Conservation (phyloP, 768 basidiomycete species). For the Harrya chromipes region DNA sequence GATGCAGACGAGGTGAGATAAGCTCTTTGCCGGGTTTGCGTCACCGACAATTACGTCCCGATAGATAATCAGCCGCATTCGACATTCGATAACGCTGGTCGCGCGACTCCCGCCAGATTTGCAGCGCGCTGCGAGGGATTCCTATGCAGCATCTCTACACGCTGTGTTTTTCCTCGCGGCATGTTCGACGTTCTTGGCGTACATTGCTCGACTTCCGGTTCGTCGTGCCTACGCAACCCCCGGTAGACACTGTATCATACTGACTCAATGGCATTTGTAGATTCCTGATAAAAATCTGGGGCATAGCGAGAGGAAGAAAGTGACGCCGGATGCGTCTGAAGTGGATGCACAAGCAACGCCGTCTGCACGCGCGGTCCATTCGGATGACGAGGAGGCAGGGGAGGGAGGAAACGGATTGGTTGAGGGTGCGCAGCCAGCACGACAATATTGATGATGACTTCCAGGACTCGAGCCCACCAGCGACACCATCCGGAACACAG, state of each 20-base stretch:
- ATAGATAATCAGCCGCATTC: slow-evolving; percentile 50
- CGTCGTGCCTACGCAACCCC: background rate
- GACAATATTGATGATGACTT: too few relatives aligned
- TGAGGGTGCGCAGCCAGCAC: too few relatives aligned
- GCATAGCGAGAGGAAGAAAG: background rate
- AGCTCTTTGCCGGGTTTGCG: background rate
- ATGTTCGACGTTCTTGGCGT: slow-evolving; percentile 47
- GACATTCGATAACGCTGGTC: slow-evolving; percentile 51
- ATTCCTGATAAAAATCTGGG: slow-evolving; percentile 34
- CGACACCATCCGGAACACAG: too few relatives aligned
- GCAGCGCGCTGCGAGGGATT: slow-evolving; percentile 48
- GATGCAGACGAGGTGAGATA: slow-evolving; percentile 41
- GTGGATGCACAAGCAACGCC: slow-evolving; percentile 5
- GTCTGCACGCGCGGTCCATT: slow-evolving; percentile 4
- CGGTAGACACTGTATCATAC: background rate
- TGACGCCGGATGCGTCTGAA: background rate
- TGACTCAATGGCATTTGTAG: slow-evolving; percentile 22
- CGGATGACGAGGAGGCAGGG: background rate
- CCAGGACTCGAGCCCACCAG: too few relatives aligned
- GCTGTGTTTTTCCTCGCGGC: slow-evolving; percentile 56
- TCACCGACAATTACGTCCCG: background rate
- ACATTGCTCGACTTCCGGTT: slow-evolving; percentile 49
- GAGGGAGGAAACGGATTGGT: background rate
- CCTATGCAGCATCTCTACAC: slow-evolving; percentile 49
- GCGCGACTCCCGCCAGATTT: slow-evolving; percentile 42